phyloP scores from a whole-genome alignment of 441 rosid species.

The Arabidopsis lyrata region DNA sequence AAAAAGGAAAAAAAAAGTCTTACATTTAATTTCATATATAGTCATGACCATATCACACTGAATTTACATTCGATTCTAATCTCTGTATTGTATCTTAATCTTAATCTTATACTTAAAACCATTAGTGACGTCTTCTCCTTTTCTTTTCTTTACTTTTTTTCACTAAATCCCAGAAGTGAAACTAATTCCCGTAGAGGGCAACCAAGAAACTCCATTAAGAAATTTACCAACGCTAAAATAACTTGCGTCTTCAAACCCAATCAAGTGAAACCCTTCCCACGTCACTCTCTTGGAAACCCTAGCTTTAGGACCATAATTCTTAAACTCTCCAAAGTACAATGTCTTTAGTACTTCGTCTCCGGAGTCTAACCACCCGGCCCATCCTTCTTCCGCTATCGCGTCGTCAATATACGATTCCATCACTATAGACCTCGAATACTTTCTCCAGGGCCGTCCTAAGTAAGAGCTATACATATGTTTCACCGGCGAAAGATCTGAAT shows the following conservation, averaged over 20 bases:
- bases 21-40: background rate
- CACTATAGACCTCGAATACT: conserved; percentile 72
- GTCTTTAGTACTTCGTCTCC: conserved; percentile 68
- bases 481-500: conserved; percentile 48
- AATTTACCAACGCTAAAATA: conserved; percentile 70
- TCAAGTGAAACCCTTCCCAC: conserved; percentile 65
- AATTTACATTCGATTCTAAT: conserved; percentile 7
- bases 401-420: conserved; percentile 70
- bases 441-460: conserved; percentile 83
- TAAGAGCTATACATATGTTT: conserved; percentile 50
- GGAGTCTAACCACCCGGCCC: conserved; percentile 70
- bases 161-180: conserved; percentile 41
- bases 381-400: conserved; percentile 57
- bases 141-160: background rate
- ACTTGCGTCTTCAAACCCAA: conserved; percentile 55
- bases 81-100: background rate
- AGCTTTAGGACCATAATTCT: conserved; percentile 66
- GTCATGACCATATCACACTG: background rate
- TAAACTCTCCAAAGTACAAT: conserved; percentile 69
- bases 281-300: conserved; percentile 64
- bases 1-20: background rate
- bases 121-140: background rate
- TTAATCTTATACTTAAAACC: conserved; percentile 3
- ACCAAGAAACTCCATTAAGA: conserved; percentile 67
- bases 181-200: conserved; percentile 61